Percentiles rank a stretch among this genome's conserved stretches.
Evolutionary conservation across 306 rosid genomes (phyloP).

Genomic region (Arachis stenosperma): DNA sequence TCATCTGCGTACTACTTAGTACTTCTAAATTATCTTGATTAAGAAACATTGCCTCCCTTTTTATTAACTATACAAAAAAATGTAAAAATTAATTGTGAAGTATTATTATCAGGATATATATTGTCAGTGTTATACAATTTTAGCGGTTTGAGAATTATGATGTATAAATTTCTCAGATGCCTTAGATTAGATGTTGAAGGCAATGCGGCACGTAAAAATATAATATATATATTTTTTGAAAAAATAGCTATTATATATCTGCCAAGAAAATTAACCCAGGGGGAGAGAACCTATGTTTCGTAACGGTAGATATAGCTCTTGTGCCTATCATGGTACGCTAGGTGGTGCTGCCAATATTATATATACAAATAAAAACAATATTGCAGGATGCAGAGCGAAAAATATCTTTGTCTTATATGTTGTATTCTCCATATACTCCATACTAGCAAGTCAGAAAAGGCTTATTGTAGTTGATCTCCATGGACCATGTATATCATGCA

Average conservation of each 20-base stretch:
- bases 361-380: no score
- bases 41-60: no score
- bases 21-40: no score
- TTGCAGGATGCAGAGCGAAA: conserved; percentile 3
- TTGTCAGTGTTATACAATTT: not conserved
- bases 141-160: not conserved
- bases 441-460: not conserved
- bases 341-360: not conserved
- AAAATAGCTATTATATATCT: not conserved
- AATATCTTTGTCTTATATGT: conserved; percentile 4
- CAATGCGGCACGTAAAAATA: not conserved
- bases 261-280: no score
- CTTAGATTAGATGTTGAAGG: not conserved
- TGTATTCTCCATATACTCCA: not conserved
- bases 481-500: conserved; percentile 13
- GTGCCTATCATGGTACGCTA: not conserved
- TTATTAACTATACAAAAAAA: no score
- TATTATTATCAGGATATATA: not conserved
- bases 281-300: no score
- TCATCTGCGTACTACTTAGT: not conserved
- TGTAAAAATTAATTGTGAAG: no score
- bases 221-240: not conserved
- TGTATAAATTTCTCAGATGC: no score
- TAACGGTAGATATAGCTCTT: no score
- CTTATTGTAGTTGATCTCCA: not conserved